Percentiles rank a stretch among this genome's conserved stretches.
phyloP scores from a whole-genome alignment of 768 basidiomycete genomes.

The Flagelloscypha sp. region DNA sequence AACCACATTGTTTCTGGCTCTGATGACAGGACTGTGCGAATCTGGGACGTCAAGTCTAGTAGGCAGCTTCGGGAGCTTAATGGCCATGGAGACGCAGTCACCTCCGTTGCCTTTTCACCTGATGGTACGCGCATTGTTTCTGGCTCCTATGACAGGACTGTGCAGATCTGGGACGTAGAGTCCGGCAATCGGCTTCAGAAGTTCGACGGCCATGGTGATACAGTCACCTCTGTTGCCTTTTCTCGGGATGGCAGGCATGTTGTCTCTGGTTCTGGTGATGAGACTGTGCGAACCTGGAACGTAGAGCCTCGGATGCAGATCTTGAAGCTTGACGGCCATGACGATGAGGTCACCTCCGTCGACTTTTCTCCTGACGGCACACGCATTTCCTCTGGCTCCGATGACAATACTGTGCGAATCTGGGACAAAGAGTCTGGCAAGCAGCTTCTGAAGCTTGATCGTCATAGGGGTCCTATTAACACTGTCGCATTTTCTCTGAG shows the following conservation, averaged over 20 bases:
- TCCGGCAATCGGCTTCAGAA: slow-evolving; percentile 68
- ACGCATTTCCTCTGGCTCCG: slow-evolving; percentile 83
- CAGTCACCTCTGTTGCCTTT: slow-evolving; percentile 92
- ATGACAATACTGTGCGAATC: too few species aligned
- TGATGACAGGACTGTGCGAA: slow-evolving; percentile 73
- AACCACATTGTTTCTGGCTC: too few species aligned
- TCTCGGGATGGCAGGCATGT: slow-evolving; percentile 79
- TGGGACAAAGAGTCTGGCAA: too few species aligned
- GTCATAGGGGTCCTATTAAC: slow-evolving; percentile 51
- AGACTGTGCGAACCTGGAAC: too few species aligned
- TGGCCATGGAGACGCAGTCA: too few species aligned
- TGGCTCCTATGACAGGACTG: too few species aligned
- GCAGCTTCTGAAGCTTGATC: slow-evolving; percentile 42
- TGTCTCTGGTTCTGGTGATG: slow-evolving; percentile 85
- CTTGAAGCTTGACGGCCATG: slow-evolving; percentile 76
- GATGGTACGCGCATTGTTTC: too few species aligned
- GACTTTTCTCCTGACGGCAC: slow-evolving; percentile 85
- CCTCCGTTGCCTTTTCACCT: slow-evolving; percentile 89
- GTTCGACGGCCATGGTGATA: slow-evolving; percentile 85
- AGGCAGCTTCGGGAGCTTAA: too few species aligned
- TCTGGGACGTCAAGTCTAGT: slow-evolving; percentile 70
- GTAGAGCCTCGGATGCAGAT: slow-evolving; percentile 46
- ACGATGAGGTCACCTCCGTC: slow-evolving; percentile 90
- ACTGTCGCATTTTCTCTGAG: too few species aligned
- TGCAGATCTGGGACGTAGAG: slow-evolving; percentile 97